phyloP scores from a whole-genome alignment of 352 stramenopile species.

The Halophytophthora batemanensis region DNA sequence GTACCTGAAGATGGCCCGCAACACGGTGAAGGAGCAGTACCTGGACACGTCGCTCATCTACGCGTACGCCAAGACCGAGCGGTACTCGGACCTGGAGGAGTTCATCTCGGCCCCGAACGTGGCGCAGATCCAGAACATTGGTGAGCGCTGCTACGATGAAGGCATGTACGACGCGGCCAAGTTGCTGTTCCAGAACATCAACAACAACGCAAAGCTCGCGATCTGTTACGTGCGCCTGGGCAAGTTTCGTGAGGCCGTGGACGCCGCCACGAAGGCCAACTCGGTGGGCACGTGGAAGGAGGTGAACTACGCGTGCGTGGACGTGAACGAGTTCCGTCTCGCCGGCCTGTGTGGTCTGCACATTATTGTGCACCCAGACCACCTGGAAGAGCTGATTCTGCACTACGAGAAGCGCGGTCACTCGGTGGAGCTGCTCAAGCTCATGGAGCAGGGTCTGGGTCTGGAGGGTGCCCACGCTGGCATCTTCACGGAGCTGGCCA shows the following conservation, averaged over 20 bases:
- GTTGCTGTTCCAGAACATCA: slow-evolving; percentile 99
- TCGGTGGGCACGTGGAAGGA: slow-evolving; percentile 99
- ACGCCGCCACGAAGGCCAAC: slow-evolving; percentile 99
- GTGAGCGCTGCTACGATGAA: slow-evolving; percentile 97
- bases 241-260: slow-evolving; percentile 99
- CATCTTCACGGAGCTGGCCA: slow-evolving; percentile 99
- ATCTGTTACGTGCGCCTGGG: slow-evolving; percentile 99
- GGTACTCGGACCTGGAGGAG: slow-evolving; percentile 98
- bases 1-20: slow-evolving; percentile 99
- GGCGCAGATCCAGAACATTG: slow-evolving; percentile 99
- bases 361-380: slow-evolving; percentile 99
- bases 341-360: slow-evolving; percentile 97
- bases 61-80: slow-evolving; percentile 97
- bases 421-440: slow-evolving; percentile 95
- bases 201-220: slow-evolving; percentile 99
- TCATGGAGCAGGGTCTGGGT: slow-evolving; percentile 99
- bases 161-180: slow-evolving; percentile 98
- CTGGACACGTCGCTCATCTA: slow-evolving; percentile 99
- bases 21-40: slow-evolving; percentile 98
- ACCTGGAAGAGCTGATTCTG: slow-evolving; percentile 98
- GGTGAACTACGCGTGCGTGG: slow-evolving; percentile 98
- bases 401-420: slow-evolving; percentile 98
- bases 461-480: slow-evolving; percentile 98
- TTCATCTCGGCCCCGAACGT: slow-evolving; percentile 99
- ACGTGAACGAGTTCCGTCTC: slow-evolving; percentile 98